Evolutionary conservation across 2,329 filamentous ascomycete species (phyloP).

Genomic region (Coccinonectria pachysandricola): DNA sequence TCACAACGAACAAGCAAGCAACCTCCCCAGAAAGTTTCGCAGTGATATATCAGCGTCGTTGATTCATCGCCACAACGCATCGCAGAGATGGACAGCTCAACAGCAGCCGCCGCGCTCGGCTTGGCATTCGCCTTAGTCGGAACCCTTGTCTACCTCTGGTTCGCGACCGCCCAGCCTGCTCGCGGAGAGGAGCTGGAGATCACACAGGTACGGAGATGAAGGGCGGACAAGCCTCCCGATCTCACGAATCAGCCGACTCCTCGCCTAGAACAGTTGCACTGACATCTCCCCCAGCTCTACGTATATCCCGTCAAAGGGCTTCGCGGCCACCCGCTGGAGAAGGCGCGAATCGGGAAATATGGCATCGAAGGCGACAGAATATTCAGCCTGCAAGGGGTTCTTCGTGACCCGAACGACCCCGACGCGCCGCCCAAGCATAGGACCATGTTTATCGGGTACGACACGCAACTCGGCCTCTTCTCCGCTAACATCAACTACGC

Average conservation of each 20-base stretch:
- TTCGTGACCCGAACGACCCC: slow-evolving; percentile 1
- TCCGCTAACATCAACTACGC: slow-evolving; percentile 5
- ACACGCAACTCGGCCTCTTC: slow-evolving; percentile 12
- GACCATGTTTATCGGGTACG: slow-evolving; percentile 14
- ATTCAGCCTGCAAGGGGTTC: slow-evolving; percentile 13
- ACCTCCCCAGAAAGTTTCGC: too few species aligned
- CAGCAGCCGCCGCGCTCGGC: not conserved
- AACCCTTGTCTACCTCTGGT: not conserved
- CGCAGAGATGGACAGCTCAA: too few species aligned
- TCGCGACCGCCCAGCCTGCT: not conserved
- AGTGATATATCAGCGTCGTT: too few species aligned
- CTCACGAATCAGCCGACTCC: not conserved
- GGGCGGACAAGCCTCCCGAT: not conserved
- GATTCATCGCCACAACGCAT: too few species aligned
- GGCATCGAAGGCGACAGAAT: slow-evolving; percentile 14
- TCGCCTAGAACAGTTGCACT: not conserved
- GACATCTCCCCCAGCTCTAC: slow-evolving; percentile 7
- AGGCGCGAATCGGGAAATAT: slow-evolving; percentile 7
- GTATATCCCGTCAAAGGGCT: slow-evolving; percentile 15
- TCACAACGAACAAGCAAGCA: too few species aligned
- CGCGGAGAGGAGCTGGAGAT: not conserved
- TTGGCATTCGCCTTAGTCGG: too few species aligned
- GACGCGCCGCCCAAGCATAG: slow-evolving; percentile 2
- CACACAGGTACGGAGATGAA: not conserved
- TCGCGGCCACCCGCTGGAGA: slow-evolving; percentile 7